Base-by-base conservation (phyloP, 2,329 filamentous ascomycete genomes). In the Orbilia brochopaga region DNA sequence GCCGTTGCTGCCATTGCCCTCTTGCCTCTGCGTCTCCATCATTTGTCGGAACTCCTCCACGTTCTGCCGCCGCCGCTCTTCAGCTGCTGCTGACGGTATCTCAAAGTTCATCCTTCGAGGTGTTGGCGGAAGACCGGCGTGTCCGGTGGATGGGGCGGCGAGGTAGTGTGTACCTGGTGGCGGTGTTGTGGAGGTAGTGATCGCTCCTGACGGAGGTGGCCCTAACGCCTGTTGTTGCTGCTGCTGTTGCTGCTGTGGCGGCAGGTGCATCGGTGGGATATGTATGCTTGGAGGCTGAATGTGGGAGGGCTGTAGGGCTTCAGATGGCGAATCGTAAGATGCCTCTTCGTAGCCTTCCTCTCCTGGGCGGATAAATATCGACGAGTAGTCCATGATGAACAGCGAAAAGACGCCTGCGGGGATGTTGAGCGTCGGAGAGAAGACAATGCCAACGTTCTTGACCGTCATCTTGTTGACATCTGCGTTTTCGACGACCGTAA, bases 401-500 rank as follows among this genome's bases (percentile, higher is more conserved):
- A 95, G 85, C 2, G 92, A 92, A 79, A 99, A 97, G 10, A 99
- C 89, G 0, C 93, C 92, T 0, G 92, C 92, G 0, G 94, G 93
- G 48, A 99, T 96, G 79, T 97, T 97, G 60, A 99, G 84, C 0
- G 94, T 97, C 0, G 94, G 94, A 15, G 94, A 96, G 79, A 99
- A 99, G 64, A 99, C 93, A 76, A 99, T 97, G 74, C 94, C 93
- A 61, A 99, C 75, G 78, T 99, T 99, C 75, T 93, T 88, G 59
- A 97, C 90, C 10, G 90, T 97, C 94, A 99, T 99, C 83, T 97
- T 97, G 82, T 99, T 99, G 73, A 89, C 83, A 76, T 90, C 88
- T 5, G 91, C 84, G 76, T 97, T 92, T 79, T 94, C 92, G 78
- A 97, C 91, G 76, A 99, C 93, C 77, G 90, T 89, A 78, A 96